Evolutionary conservation across 2,329 filamentous ascomycete genomes (phyloP), one percentile per base, ranked within the genome.

Genomic region (Massarina eburnea): DNA sequence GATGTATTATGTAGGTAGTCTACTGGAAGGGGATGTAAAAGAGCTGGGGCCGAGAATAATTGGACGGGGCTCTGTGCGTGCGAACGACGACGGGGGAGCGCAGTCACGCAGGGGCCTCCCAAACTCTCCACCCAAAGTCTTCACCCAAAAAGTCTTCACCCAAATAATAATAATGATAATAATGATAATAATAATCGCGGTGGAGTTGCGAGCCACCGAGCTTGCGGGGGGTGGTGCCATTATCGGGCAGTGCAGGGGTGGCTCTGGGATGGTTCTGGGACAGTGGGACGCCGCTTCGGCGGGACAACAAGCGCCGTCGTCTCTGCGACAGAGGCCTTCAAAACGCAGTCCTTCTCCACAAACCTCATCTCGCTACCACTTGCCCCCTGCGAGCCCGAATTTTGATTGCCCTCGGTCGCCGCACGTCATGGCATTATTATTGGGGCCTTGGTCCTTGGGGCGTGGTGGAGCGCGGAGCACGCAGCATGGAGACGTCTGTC

Each of bases 331-430:
- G 51, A 54, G 56, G 57, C 57, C 61, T 55, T 56, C 58, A 22
- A 45, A 52, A 46, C 43, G 51, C 55, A 58, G 57, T 60, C 63
- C 64, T 62, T 64, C 62, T 68, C 64, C 64, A 66, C 64, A 65
- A 41, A 52, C 49, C 58, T 70, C 64, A 70, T 70, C 54, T 70
- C 67, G 67, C 65, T 68, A 66, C 60, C 41, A 34, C 33, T n/a
- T n/a, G 51, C 55, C 49, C 57, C 48, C 52, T 52, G 45, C 17
- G 27, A 14, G 46, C 44, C 39, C 51, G 48, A 50, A 21, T 9
- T 30, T 30, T 30, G 9, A 14, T 30, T 26, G n/a, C 27, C 27
- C 27, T 7, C 27, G 27, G 12, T 30, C n/a, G 12, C 24, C 24
- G 12, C n/a, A 8, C 27, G 27, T 30, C 6, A 30, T 30, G 7